Evolutionary conservation across 208 protist species (phyloP).

Genomic region (Hexamita inflata): DNA sequence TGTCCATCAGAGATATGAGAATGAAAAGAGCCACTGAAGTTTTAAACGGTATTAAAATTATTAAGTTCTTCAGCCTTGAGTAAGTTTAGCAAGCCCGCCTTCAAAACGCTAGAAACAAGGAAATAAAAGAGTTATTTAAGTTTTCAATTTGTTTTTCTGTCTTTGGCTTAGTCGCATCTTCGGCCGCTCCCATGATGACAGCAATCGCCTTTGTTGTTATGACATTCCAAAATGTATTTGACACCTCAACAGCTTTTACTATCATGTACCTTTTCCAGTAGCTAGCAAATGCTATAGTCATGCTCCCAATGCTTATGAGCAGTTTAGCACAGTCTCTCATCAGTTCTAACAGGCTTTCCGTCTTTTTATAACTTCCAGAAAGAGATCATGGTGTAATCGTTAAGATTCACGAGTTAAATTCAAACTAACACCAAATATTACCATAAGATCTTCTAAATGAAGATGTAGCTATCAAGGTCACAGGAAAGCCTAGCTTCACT

Average conservation of each 20-base stretch:
- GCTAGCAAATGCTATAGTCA: neutral
- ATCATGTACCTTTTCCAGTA: slow-evolving; percentile 11
- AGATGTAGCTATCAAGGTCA: neutral
- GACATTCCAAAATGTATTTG: neutral
- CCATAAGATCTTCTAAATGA: no score
- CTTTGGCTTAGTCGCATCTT: neutral
- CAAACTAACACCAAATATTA: no score
- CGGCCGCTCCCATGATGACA: neutral
- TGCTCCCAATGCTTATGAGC: neutral
- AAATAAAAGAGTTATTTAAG: neutral
- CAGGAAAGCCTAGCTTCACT: neutral
- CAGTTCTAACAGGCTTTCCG: neutral
- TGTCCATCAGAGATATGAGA: slow-evolving; percentile 40
- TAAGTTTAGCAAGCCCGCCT: slow-evolving; percentile 37
- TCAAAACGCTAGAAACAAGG: slow-evolving; percentile 14
- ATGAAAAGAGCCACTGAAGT: slow-evolving; percentile 48
- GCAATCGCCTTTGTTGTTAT: slow-evolving; percentile 13
- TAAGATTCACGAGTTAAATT: neutral
- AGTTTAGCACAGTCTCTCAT: neutral
- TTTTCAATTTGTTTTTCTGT: neutral
- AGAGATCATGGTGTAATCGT: neutral
- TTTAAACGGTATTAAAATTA: slow-evolving; percentile 48
- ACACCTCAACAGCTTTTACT: neutral
- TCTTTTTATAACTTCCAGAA: slow-evolving; percentile 7
- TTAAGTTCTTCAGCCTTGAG: slow-evolving; percentile 56